Conservation (phyloP, 2,329 filamentous ascomycete species). For the Zymoseptoria tritici region DNA sequence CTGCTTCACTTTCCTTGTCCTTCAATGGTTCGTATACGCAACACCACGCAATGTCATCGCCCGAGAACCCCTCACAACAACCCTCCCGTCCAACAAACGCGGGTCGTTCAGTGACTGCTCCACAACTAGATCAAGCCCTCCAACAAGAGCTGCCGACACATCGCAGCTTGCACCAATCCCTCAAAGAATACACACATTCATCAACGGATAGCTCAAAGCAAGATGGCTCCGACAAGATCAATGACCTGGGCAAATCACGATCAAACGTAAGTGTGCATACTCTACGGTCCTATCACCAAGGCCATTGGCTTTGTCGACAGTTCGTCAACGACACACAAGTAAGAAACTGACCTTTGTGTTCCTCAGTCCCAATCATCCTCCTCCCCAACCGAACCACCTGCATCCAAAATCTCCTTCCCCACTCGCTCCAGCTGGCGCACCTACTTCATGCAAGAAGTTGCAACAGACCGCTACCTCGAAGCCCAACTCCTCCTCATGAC, state of each 20-base stretch:
- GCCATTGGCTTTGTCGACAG: background rate
- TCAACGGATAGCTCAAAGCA: background rate
- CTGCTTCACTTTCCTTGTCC: background rate
- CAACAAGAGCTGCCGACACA: background rate
- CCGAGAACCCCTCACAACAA: background rate
- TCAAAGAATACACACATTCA: background rate
- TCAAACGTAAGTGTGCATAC: background rate
- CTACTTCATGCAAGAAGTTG: conserved; percentile 23
- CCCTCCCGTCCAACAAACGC: background rate
- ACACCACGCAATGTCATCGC: background rate
- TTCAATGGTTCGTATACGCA: background rate
- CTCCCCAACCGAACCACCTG: background rate
- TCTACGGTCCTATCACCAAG: too few species aligned
- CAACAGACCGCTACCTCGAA: conserved; percentile 19
- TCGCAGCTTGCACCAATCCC: background rate
- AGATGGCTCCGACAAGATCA: background rate
- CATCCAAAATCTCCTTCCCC: background rate
- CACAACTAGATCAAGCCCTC: background rate
- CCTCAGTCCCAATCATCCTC: background rate
- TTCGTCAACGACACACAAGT: background rate
- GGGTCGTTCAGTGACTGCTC: background rate
- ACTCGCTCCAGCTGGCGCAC: conserved; percentile 13
- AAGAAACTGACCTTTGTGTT: background rate
- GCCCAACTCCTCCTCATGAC: conserved; percentile 24
- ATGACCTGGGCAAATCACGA: background rate